Evolutionary conservation across 768 basidiomycete species (phyloP), one percentile per base, ranked within the genome.

Genomic region (Leucosporidium yakuticum): DNA sequence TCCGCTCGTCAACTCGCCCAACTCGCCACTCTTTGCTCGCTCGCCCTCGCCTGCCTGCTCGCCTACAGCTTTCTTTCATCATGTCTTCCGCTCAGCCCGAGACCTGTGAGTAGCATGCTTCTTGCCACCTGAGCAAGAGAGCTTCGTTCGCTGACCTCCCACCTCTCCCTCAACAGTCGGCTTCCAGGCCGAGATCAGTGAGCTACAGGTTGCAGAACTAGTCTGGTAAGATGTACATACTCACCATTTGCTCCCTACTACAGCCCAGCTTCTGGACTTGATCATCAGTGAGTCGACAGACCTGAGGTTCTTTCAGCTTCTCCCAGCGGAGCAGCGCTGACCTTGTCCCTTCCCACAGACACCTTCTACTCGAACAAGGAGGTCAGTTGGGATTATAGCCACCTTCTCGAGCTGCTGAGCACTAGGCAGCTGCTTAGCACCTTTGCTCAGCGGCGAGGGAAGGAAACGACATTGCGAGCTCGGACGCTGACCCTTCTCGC

Each of bases 281-380:
- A 98, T 98, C 84, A 97, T 98, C 86, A 97, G 90, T 91, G 77
- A 68, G 89, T 81, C 58, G 55, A 69, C 58, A 61, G 39, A 44
- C 19, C 23, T 57, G 60, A 19, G 65, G 61, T 27, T 44, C 62
- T 55, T 32, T 69, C 56, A 21, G 62, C 27, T 25, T 27, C 34
- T n/a, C 32, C 57, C 34, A 58, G 12, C 34, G 23, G 50, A 31
- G 63, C 74, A n/a, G 36, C n/a, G 62, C 62, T 68, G 25, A 20
- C 34, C 19, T 27, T 44, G 60, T 39, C 20, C 1, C 32, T 48
- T 49, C 20, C 17, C 54, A 15, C 73, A 91, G 90, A 97, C 85
- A 97, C 95, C 71, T 98, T 98, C 87, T 99, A 98, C 87, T 96
- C 93, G 70, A 97, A 99, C 88, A 99, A 99, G 85, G 95, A 97